A percentile compares a stretch with the other conserved stretches of the same genome.
Conservation (phyloP, 1,284 basidiomycete genomes). For the Neolentinus lepideus region DNA sequence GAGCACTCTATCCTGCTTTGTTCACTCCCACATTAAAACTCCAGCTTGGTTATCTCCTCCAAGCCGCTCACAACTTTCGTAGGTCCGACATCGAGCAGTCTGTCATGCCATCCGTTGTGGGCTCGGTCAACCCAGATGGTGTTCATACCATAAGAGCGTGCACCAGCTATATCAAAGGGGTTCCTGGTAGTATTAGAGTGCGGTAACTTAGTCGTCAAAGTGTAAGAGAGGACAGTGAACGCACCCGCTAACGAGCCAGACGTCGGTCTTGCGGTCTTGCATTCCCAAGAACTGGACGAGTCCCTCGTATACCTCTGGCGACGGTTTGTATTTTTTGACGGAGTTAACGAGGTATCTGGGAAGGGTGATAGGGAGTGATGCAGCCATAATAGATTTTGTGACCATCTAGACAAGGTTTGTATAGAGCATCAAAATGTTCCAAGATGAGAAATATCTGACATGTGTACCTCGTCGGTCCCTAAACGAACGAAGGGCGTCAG, state of each 20-base stretch:
- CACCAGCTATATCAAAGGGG: not conserved
- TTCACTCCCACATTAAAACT: not conserved
- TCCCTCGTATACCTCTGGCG: not conserved
- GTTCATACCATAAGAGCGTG: not conserved
- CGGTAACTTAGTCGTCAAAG: not conserved
- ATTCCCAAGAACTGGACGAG: not conserved
- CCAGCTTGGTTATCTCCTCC: not conserved
- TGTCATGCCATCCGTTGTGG: not conserved
- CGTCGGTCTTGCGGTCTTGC: not conserved
- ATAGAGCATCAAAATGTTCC: not conserved
- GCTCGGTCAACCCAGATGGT: not conserved
- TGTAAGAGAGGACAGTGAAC: not conserved
- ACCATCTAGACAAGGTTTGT: not conserved
- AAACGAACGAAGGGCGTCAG: not conserved
- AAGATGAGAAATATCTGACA: not conserved
- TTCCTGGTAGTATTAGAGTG: not conserved
- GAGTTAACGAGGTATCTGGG: not conserved
- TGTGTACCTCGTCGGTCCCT: not conserved
- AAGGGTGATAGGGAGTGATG: not conserved
- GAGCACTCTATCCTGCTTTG: too few relatives aligned
- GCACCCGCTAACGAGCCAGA: conserved; percentile 2
- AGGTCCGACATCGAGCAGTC: not conserved
- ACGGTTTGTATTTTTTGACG: not conserved
- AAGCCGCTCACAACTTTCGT: not conserved
- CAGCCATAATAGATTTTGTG: not conserved